These are phyloP conservation scores for Lactarius vividus DNA, from an alignment of 768 basidiomycete genomes.

Conservation along the genomic window DNA sequence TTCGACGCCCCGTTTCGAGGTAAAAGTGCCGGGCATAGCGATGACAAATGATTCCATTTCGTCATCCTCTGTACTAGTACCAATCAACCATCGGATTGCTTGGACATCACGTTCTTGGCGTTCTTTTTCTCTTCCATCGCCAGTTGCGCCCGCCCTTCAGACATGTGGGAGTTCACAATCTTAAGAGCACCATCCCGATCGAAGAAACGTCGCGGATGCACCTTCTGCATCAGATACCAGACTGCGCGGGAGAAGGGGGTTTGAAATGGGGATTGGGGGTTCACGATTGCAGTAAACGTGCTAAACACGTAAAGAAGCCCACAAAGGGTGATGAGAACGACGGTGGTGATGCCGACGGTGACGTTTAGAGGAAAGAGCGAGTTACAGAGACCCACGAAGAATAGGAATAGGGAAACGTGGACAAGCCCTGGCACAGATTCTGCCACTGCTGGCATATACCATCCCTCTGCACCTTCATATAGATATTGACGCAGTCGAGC, in stretches of 20 bases:
- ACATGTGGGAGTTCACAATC: neutral
- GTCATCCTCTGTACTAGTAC: neutral
- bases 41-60: neutral
- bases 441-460: neutral
- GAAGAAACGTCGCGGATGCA: neutral
- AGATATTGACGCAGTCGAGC: neutral
- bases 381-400: neutral
- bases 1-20: neutral
- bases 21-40: neutral
- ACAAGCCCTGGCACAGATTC: neutral
- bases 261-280: neutral
- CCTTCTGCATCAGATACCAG: neutral
- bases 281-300: neutral
- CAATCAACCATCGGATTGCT: neutral
- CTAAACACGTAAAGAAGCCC: neutral
- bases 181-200: neutral
- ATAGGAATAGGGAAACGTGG: neutral
- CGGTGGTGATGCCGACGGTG: neutral
- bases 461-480: neutral
- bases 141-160: neutral
- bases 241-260: neutral
- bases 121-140: neutral
- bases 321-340: neutral
- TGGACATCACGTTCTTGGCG: neutral
- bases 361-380: neutral